phyloP scores from a whole-genome alignment of 495 filamentous ascomycete species.

The Podospora pseudopauciseta region DNA sequence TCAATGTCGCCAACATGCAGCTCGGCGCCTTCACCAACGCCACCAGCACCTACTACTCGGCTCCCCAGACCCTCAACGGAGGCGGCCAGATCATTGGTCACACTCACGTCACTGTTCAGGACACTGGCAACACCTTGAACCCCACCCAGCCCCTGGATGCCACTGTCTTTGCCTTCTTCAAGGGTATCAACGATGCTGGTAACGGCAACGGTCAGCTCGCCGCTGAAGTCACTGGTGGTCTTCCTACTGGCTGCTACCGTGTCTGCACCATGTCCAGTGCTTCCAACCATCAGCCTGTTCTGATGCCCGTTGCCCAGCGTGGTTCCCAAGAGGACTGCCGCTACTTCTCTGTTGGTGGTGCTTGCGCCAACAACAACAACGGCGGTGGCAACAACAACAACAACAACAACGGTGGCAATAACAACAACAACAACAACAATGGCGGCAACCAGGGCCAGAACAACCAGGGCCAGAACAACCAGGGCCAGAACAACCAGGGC shows the following conservation, averaged over 20 bases:
- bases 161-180: conserved; percentile 66
- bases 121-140: conserved; percentile 49
- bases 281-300: conserved; percentile 72
- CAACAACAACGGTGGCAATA: conserved; percentile 24
- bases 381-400: conserved; percentile 23
- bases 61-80: conserved; percentile 58
- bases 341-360: conserved; percentile 52
- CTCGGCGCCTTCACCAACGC: conserved; percentile 67
- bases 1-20: conserved; percentile 58
- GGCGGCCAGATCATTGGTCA: conserved; percentile 62
- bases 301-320: conserved; percentile 75
- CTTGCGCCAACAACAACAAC: conserved; percentile 23
- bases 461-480: conserved; percentile 24
- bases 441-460: conserved; percentile 4
- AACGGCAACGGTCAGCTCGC: conserved; percentile 58
- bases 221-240: conserved; percentile 57
- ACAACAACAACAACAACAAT: conserved; percentile 19
- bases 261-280: conserved; percentile 67
- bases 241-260: conserved; percentile 65
- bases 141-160: conserved; percentile 53
- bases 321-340: conserved; percentile 70
- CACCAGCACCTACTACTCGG: conserved; percentile 61
- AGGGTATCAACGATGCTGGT: conserved; percentile 70
- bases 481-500: conserved; percentile 16
- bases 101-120: conserved; percentile 68